Base-by-base conservation (phyloP, 768 basidiomycete genomes). In the Guyanaporus albipodus region DNA sequence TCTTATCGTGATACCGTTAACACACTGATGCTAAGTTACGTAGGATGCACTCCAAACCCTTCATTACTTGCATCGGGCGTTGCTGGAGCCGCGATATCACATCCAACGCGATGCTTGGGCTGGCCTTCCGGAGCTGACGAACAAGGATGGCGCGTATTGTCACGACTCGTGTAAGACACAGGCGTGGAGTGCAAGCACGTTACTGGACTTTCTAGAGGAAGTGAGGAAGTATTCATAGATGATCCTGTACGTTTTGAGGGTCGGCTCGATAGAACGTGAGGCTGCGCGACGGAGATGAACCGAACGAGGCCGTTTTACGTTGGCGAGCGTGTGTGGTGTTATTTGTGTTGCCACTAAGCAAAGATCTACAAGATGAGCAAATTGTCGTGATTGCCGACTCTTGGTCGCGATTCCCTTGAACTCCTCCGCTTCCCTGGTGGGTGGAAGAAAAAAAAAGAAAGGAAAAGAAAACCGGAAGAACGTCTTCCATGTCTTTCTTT, bases 121-220 rank as follows among this genome's bases (percentile, higher is more conserved):
- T 43, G 96, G 96, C 21, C 70, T 99, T 19, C 96, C 96, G 0
- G 96, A 98, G 67, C 69, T 92, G 53, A 94, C 91, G 48, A 93
- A 95, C 66, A 79, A 79, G 62, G 78, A 92, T 52, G 95, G 94
- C 10, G 70, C 72, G 31, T 82, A 80, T 67, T 98, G 95, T 62
- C 66, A 66, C 42, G 94, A 98, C 67, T 92, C 91, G 37, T 98
- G 95, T 63, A 73, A 77, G 37, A 93, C 96, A 22, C 96, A 98
- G 63, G 96, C 95, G 4, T 98, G 95, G 96, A 92, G 90, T 59
- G 82, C 91, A 37, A 92, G 90, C 65, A 95, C 91, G 19, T 66
- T 97, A 53, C 72, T 98, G 22, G 94, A 96, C 70, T 88, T 94
- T 64, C 67, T 96, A 41, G 82, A 92, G 56, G 78, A 75, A 38